These are phyloP conservation scores for Brassica cretica DNA, from an alignment of 345 rosid genomes.

Conservation along the genomic window DNA sequence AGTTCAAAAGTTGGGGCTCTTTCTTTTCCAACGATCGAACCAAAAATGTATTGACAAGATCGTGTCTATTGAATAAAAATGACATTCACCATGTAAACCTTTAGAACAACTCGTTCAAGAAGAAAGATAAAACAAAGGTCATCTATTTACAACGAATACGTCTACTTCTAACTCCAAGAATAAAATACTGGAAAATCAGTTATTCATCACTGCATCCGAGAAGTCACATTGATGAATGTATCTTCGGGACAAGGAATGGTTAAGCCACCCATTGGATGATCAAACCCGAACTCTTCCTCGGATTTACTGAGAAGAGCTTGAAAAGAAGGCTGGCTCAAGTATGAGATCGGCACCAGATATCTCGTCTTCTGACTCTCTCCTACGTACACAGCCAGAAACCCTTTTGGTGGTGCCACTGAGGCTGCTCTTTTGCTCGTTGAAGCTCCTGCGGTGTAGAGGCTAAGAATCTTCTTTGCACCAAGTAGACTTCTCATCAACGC, in stretches of 20 bases:
- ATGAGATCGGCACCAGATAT: conserved; percentile 47
- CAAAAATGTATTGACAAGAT: neutral
- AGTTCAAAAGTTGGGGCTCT: neutral
- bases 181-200: neutral
- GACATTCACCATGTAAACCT: neutral
- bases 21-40: neutral
- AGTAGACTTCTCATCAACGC: conserved; percentile 8
- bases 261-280: conserved; percentile 55
- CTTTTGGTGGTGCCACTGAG: conserved; percentile 40
- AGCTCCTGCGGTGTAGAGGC: neutral
- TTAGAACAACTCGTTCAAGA: neutral
- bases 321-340: conserved; percentile 47
- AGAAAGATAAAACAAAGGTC: neutral
- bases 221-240: conserved; percentile 42
- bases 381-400: conserved; percentile 51
- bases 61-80: neutral
- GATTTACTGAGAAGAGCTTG: conserved; percentile 41
- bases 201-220: conserved; percentile 31
- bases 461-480: conserved; percentile 21
- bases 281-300: conserved; percentile 53
- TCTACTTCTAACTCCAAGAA: neutral
- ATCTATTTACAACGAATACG: neutral
- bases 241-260: conserved; percentile 56
- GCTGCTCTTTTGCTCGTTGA: neutral
- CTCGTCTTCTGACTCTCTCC: conserved; percentile 42